phyloP scores from a whole-genome alignment of 768 basidiomycete genomes.

The Crucibulum laeve region DNA sequence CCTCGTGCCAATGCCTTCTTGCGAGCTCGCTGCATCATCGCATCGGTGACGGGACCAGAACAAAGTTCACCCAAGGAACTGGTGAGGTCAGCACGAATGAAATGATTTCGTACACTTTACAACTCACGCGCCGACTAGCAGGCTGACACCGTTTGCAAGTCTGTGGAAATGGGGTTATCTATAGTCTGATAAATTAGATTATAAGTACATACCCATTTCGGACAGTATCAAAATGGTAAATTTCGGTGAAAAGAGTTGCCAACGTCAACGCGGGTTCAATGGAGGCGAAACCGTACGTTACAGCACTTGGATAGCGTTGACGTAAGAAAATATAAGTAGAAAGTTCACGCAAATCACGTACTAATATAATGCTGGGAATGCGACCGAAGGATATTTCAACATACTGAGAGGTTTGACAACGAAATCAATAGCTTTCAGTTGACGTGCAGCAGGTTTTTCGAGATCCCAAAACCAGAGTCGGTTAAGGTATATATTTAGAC shows the following conservation, averaged over 20 bases:
- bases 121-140: constrained; percentile 29
- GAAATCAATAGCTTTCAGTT: constrained; percentile 21
- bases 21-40: constrained; percentile 30
- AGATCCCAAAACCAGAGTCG: constrained; percentile 27
- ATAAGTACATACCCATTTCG: constrained; percentile 24
- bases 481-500: constrained; percentile 16
- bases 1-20: constrained; percentile 18
- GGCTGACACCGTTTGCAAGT: constrained; percentile 30
- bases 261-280: constrained; percentile 35
- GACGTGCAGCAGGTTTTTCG: constrained; percentile 21
- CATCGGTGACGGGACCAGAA: constrained; percentile 31
- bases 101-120: neutral
- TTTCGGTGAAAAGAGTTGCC: constrained; percentile 29
- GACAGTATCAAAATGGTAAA: constrained; percentile 35
- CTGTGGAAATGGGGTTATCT: constrained; percentile 9
- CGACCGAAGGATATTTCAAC: constrained; percentile 36
- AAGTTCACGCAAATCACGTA: constrained; percentile 10
- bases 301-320: constrained; percentile 15
- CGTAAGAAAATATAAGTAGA: neutral
- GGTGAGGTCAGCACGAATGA: neutral
- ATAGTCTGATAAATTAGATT: neutral
- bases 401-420: constrained; percentile 29
- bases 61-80: constrained; percentile 30
- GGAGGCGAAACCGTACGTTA: constrained; percentile 33
- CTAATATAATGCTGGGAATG: constrained; percentile 32